Conservation (phyloP, 2,329 filamentous ascomycete species). For the Ceratocystis diversiconidia region DNA sequence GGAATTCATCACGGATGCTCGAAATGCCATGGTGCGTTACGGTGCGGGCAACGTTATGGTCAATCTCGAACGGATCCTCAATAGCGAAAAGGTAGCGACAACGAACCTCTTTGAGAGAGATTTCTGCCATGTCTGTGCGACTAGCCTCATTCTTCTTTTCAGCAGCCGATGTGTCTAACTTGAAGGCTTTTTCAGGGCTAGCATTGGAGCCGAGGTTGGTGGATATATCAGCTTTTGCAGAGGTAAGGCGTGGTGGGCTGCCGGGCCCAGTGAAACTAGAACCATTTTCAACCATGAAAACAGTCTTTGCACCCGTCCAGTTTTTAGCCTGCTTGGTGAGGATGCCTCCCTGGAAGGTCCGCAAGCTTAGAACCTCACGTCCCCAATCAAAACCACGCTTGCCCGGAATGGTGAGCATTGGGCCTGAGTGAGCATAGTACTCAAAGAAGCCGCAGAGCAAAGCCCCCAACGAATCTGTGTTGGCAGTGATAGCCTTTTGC, state of each 20-base stretch:
- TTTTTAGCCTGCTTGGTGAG: conserved; percentile 63
- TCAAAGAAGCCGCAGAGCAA: conserved; percentile 76
- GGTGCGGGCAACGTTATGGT: conserved; percentile 78
- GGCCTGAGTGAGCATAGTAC: conserved; percentile 56
- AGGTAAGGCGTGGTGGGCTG: neutral
- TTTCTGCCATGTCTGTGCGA: conserved; percentile 22
- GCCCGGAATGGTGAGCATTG: conserved; percentile 35
- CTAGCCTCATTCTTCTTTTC: conserved; percentile 19
- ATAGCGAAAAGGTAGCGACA: conserved; percentile 78
- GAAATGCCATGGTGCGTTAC: conserved; percentile 74
- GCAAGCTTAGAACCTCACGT: conserved; percentile 62
- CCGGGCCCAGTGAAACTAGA: neutral
- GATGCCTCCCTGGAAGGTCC: conserved; percentile 50
- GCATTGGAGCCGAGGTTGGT: conserved; percentile 12
- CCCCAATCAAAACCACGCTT: conserved; percentile 64
- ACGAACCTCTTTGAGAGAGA: conserved; percentile 51
- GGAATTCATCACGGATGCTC: conserved; percentile 70
- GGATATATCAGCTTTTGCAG: neutral
- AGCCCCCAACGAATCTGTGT: conserved; percentile 53
- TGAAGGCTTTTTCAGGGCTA: conserved; percentile 10
- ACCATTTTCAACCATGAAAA: conserved; percentile 23
- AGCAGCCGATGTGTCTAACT: neutral
- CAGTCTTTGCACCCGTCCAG: conserved; percentile 72
- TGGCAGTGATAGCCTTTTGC: conserved; percentile 47
- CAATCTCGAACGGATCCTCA: conserved; percentile 78